Percentiles rank a stretch among this genome's conserved stretches.
These are phyloP conservation scores for Trichosanthes cucumerina DNA, from an alignment of 306 rosid species.

Conservation along the genomic window DNA sequence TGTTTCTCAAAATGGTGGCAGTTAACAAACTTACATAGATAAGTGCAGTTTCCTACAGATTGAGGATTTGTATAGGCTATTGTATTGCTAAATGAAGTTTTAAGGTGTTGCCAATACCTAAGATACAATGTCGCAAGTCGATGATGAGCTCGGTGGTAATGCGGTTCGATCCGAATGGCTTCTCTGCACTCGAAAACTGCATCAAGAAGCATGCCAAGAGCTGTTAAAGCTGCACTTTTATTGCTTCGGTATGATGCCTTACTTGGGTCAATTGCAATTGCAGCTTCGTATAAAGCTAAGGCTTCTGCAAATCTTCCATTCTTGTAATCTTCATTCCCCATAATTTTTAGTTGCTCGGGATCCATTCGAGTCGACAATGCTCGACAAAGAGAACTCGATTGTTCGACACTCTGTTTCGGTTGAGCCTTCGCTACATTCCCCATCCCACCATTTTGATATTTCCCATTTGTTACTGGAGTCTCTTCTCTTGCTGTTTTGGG, in stretches of 20 bases:
- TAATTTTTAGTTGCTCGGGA: slow-evolving; percentile 68
- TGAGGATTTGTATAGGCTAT: neutral
- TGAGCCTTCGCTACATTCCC: slow-evolving; percentile 9
- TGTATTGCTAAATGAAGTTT: neutral
- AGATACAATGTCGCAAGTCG: slow-evolving; percentile 69
- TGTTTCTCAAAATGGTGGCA: neutral
- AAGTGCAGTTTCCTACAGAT: neutral
- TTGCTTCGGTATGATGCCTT: slow-evolving; percentile 88
- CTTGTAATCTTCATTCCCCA: slow-evolving; percentile 94
- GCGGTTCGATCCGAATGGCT: slow-evolving; percentile 76
- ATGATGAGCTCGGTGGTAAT: slow-evolving; percentile 77
- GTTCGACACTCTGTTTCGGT: slow-evolving; percentile 9
- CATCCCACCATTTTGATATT: slow-evolving; percentile 8
- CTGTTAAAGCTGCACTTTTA: slow-evolving; percentile 73
- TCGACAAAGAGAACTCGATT: slow-evolving; percentile 45
- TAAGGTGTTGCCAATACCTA: slow-evolving; percentile 28
- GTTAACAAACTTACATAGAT: neutral
- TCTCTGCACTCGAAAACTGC: slow-evolving; percentile 87
- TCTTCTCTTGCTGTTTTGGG: slow-evolving; percentile 32
- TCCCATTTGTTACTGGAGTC: slow-evolving; percentile 4
- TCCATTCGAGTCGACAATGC: slow-evolving; percentile 83
- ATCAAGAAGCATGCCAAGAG: slow-evolving; percentile 71
- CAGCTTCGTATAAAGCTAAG: slow-evolving; percentile 74
- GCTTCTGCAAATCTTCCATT: slow-evolving; percentile 81
- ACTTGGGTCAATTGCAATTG: slow-evolving; percentile 61